Conservation (phyloP, 2,329 filamentous ascomycete species). For the Colletotrichum lini region DNA sequence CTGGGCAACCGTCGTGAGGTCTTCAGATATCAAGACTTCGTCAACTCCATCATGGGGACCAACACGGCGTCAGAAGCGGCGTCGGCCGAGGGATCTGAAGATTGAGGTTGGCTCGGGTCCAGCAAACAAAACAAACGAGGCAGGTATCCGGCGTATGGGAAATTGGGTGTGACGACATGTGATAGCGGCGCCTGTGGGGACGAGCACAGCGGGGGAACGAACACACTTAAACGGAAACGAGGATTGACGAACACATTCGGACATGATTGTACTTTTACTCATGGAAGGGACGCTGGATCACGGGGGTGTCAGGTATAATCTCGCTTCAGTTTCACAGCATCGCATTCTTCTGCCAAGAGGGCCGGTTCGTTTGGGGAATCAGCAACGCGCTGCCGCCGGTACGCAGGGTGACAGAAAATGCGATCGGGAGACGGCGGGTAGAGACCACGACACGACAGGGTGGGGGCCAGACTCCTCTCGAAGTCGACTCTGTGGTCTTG, state of each 20-base stretch:
- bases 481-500: background rate
- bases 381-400: slow-evolving; percentile 5
- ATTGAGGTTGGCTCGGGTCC: slow-evolving; percentile 12
- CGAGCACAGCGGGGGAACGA: slow-evolving; percentile 23
- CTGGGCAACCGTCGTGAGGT: slow-evolving; percentile 84
- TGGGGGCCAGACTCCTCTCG: background rate
- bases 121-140: slow-evolving; percentile 1
- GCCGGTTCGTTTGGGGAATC: background rate
- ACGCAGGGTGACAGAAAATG: slow-evolving; percentile 17
- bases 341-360: slow-evolving; percentile 7
- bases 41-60: slow-evolving; percentile 76
- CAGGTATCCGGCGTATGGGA: slow-evolving; percentile 7
- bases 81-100: slow-evolving; percentile 47
- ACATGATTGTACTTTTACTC: slow-evolving; percentile 36
- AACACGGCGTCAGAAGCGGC: slow-evolving; percentile 55
- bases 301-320: slow-evolving; percentile 27
- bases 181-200: slow-evolving; percentile 25
- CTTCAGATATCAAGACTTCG: slow-evolving; percentile 95
- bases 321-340: slow-evolving; percentile 34
- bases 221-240: slow-evolving; percentile 29
- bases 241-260: slow-evolving; percentile 31
- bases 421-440: background rate
- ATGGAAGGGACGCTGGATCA: slow-evolving; percentile 16
- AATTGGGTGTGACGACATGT: slow-evolving; percentile 33
- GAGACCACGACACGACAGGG: slow-evolving; percentile 1